Percentiles rank a stretch among this genome's conserved stretches.
Conservation (phyloP, 345 rosid genomes). For the Syzygium jambos region DNA sequence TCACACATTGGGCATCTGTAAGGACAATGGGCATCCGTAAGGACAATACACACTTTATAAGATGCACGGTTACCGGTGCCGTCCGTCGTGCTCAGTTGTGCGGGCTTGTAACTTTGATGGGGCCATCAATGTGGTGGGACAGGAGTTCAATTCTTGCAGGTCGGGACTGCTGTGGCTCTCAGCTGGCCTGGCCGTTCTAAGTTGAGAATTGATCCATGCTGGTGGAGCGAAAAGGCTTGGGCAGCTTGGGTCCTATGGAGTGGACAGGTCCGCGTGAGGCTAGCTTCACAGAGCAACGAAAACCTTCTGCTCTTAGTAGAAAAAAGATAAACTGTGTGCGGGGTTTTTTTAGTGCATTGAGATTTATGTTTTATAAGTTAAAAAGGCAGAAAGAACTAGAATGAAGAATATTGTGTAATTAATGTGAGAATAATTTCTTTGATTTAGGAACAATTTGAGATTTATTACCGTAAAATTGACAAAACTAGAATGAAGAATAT, state of each 20-base stretch:
- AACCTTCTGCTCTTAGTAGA: constrained; percentile 1
- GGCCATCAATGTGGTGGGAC: constrained; percentile 5
- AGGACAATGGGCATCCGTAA: not conserved
- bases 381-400: not conserved
- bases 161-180: not conserved
- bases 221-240: constrained; percentile 7
- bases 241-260: not conserved
- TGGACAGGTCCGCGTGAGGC: constrained; percentile 30
- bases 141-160: not conserved
- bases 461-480: not conserved
- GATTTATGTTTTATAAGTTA: not conserved
- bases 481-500: not conserved
- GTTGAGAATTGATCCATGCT: constrained; percentile 5
- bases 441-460: not conserved
- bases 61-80: no score
- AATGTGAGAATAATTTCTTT: not conserved
- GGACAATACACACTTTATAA: not conserved
- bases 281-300: constrained; percentile 38
- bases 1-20: not conserved
- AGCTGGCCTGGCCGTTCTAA: constrained; percentile 23
- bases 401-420: not conserved
- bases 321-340: not conserved
- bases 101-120: constrained; percentile 12
- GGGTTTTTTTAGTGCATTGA: not conserved
- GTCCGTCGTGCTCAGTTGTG: constrained; percentile 7